A percentile compares a stretch with the other conserved stretches of the same genome.
phyloP scores from a whole-genome alignment of 2,329 filamentous ascomycete species.

The Diplocarpon rosae region DNA sequence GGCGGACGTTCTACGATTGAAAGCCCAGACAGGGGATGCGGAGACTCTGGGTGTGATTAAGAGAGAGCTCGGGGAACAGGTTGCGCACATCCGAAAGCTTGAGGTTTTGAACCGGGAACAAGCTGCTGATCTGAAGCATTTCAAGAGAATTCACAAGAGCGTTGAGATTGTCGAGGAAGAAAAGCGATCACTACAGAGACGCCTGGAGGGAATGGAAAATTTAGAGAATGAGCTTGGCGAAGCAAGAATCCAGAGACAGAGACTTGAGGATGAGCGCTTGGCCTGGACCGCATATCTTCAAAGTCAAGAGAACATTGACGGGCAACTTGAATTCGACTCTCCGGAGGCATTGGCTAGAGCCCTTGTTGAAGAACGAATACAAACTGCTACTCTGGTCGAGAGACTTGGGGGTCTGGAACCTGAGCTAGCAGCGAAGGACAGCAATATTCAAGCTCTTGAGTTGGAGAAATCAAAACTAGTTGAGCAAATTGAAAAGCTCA shows the following conservation, averaged over 20 bases:
- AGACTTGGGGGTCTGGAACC: constrained; percentile 69
- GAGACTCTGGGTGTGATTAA: constrained; percentile 81
- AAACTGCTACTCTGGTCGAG: constrained; percentile 69
- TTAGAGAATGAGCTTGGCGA: constrained; percentile 70
- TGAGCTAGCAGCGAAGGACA: constrained; percentile 66
- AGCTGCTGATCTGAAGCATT: constrained; percentile 64
- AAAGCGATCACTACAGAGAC: constrained; percentile 72
- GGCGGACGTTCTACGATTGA: constrained; percentile 71
- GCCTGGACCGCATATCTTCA: constrained; percentile 83
- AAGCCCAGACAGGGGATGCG: constrained; percentile 75
- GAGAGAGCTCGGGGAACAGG: constrained; percentile 79
- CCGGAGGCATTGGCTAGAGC: constrained; percentile 81
- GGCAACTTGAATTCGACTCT: constrained; percentile 67
- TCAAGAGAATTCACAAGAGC: constrained; percentile 73
- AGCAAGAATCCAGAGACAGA: constrained; percentile 68
- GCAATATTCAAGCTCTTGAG: constrained; percentile 61
- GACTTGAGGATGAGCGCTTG: constrained; percentile 76
- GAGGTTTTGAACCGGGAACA: constrained; percentile 76
- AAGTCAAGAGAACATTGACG: constrained; percentile 48
- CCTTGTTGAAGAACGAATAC: constrained; percentile 70
- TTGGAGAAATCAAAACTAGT: constrained; percentile 54
- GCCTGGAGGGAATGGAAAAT: constrained; percentile 61
- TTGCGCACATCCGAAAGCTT: constrained; percentile 77
- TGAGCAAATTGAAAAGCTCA: constrained; percentile 61
- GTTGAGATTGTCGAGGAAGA: constrained; percentile 93